Base-by-base conservation (phyloP, 2,329 filamentous ascomycete species). In the Colletotrichum nymphaeae region DNA sequence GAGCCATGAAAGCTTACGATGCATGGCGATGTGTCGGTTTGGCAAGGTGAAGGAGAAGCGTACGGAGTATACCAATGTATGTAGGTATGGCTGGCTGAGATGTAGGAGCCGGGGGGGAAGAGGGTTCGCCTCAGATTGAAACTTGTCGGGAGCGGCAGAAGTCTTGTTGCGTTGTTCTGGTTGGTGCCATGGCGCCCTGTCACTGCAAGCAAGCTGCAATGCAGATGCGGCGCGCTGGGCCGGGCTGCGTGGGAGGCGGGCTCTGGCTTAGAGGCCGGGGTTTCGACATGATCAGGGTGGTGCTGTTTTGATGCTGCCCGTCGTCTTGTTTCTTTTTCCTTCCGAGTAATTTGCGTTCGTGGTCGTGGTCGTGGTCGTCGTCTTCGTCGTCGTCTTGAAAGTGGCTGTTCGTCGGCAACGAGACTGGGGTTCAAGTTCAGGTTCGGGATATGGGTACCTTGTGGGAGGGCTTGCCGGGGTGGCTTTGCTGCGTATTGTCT, bases 91-190 rank as follows among this genome's bases (percentile, higher is more conserved):
- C 55, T 69, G 67, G 63, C 56, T 28, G 55, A 55, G 46, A 56
- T 14, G 28, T 35, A 57, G 63, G 68, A 52, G 42, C 19, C 19
- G 42, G 19, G 19, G 14, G 7, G 19, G 2, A 7, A 7, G 14
- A 28, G 32, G 24, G 60, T 37, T 35, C 46, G 69, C 59, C 52
- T 60, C 58, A 53, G 63, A 53, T 58, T 69, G 69, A 72, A 69
- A 72, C 65, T 6, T 64, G 46, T 19, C 46, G 37, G 69, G 26
- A 28, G 57, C 35, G 42, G 37, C n/a, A 16, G 37, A 42, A 42
- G 35, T 46, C 42, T 71, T 63, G 26, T 46, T 56, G 57, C 19
- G 46, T 35, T 37, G 63, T 65, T n/a, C 19, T 30, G 24, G 59
- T 26, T 30, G 24, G 59, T 26, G 57, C 46, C 35, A 57, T 72